Evolutionary conservation across 306 rosid species (phyloP).

Genomic region (Pterocarpus macrocarpus): DNA sequence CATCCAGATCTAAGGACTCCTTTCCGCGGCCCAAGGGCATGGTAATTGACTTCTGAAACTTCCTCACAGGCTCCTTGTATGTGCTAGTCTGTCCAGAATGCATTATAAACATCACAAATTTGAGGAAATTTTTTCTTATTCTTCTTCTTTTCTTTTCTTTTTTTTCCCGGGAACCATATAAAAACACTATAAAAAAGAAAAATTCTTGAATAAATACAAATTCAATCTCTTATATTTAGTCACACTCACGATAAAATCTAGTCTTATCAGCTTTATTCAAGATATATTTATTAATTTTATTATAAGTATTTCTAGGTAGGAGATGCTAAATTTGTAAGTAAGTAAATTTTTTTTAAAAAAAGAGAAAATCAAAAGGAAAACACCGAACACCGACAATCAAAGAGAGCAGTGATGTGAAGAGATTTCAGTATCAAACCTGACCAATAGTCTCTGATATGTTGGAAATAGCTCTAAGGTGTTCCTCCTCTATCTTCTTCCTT

Average conservation of each 20-base stretch:
- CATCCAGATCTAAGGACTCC: slow-evolving; percentile 29
- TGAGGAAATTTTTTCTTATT: neutral
- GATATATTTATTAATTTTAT: too few species aligned
- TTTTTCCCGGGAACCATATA: too few species aligned
- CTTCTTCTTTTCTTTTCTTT: neutral
- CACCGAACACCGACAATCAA: neutral
- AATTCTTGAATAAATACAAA: neutral
- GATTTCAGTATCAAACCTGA: slow-evolving; percentile 51
- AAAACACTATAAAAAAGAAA: neutral
- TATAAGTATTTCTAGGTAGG: too few species aligned
- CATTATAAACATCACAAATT: neutral
- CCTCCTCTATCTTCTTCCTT: slow-evolving; percentile 60
- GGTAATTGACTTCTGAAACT: slow-evolving; percentile 52
- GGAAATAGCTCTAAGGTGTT: slow-evolving; percentile 64
- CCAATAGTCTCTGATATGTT: slow-evolving; percentile 5
- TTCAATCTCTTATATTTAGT: too few species aligned
- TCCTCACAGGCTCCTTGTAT: slow-evolving; percentile 36
- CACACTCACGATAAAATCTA: too few species aligned
- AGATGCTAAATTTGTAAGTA: too few species aligned
- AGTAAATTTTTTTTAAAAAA: too few species aligned
- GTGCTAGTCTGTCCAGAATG: slow-evolving; percentile 7
- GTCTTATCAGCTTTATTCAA: too few species aligned
- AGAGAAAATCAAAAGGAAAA: too few species aligned
- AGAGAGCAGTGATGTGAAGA: neutral
- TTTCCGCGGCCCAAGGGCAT: slow-evolving; percentile 38